These are phyloP conservation scores for Coemansia sp. DNA, from an alignment of 192 early-diverging fungal species.

Conservation along the genomic window DNA sequence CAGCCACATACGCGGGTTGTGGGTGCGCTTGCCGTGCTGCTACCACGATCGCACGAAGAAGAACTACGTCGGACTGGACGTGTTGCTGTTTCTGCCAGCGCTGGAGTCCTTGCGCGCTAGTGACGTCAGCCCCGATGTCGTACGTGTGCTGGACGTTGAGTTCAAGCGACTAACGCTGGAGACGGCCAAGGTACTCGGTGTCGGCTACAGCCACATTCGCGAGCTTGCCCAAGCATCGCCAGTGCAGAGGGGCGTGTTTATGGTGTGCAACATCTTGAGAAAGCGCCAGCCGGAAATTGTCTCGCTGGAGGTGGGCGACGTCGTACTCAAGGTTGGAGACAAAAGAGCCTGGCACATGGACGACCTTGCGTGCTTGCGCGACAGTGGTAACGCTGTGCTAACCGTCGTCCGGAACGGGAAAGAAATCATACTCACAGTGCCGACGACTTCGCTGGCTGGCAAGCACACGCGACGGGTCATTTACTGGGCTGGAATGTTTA, in stretches of 20 bases:
- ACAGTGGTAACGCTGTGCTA: slow-evolving; percentile 16
- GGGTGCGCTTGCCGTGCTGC: slow-evolving; percentile 17
- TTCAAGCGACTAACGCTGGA: slow-evolving; percentile 15
- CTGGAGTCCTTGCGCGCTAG: slow-evolving; percentile 5
- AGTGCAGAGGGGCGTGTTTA: slow-evolving; percentile 7
- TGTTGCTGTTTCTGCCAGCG: slow-evolving; percentile 19
- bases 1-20: slow-evolving; percentile 14
- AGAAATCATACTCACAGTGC: slow-evolving; percentile 20
- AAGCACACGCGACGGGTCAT: slow-evolving; percentile 23
- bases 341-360: slow-evolving; percentile 16
- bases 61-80: slow-evolving; percentile 22
- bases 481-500: slow-evolving; percentile 33
- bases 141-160: slow-evolving; percentile 35
- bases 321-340: slow-evolving; percentile 26
- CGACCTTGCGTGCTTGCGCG: slow-evolving; percentile 28
- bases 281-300: slow-evolving; percentile 2
- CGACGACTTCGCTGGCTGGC: slow-evolving; percentile 16
- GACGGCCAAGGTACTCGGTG: slow-evolving; percentile 26
- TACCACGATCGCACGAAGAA: background rate
- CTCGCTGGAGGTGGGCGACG: slow-evolving; percentile 34
- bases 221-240: background rate
- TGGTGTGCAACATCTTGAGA: slow-evolving; percentile 13
- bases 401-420: slow-evolving; percentile 29
- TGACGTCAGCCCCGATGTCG: slow-evolving; percentile 5
- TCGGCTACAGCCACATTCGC: slow-evolving; percentile 11